Evolutionary conservation across 495 filamentous ascomycete species (phyloP).

Genomic region (Daldinia childiae): DNA sequence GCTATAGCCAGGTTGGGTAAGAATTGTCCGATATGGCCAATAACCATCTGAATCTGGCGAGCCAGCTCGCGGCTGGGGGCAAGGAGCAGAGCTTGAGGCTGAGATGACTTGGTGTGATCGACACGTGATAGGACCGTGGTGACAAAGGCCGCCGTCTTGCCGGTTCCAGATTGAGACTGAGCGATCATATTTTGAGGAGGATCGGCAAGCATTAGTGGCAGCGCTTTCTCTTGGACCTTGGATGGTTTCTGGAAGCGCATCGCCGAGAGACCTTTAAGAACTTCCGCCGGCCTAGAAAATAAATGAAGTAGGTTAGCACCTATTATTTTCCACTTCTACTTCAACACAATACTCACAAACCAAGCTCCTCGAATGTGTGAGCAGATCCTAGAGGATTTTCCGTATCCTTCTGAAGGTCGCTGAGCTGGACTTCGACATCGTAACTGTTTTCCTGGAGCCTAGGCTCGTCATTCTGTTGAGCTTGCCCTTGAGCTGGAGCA

Average conservation of each 20-base stretch:
- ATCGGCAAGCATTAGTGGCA: conserved; percentile 84
- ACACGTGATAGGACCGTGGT: conserved; percentile 88
- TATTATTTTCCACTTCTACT: conserved; percentile 2
- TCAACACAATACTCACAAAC: conserved; percentile 67
- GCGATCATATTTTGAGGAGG: conserved; percentile 93
- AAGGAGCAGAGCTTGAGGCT: conserved; percentile 87
- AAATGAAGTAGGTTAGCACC: conserved; percentile 29
- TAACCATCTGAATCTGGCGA: conserved; percentile 89
- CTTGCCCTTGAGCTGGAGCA: conserved; percentile 6
- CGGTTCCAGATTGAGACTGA: conserved; percentile 97
- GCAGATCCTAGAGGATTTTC: conserved; percentile 88
- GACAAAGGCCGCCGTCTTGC: conserved; percentile 97
- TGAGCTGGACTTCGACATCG: conserved; percentile 87
- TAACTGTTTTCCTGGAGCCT: conserved; percentile 77
- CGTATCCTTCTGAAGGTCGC: conserved; percentile 85
- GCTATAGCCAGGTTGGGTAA: conserved; percentile 73
- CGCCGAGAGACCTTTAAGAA: conserved; percentile 69
- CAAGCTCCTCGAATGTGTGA: conserved; percentile 84
- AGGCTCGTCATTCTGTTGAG: conserved; percentile 22
- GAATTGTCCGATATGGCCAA: conserved; percentile 83
- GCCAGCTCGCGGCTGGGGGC: conserved; percentile 95
- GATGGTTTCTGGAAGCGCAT: conserved; percentile 96
- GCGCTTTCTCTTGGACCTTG: conserved; percentile 93
- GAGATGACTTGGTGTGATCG: conserved; percentile 69
- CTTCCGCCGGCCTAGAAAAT: conserved; percentile 48